A percentile compares a stretch with the other conserved stretches of the same genome.
Evolutionary conservation across 768 basidiomycete genomes (phyloP).

Genomic region (Suillus hirtellus): DNA sequence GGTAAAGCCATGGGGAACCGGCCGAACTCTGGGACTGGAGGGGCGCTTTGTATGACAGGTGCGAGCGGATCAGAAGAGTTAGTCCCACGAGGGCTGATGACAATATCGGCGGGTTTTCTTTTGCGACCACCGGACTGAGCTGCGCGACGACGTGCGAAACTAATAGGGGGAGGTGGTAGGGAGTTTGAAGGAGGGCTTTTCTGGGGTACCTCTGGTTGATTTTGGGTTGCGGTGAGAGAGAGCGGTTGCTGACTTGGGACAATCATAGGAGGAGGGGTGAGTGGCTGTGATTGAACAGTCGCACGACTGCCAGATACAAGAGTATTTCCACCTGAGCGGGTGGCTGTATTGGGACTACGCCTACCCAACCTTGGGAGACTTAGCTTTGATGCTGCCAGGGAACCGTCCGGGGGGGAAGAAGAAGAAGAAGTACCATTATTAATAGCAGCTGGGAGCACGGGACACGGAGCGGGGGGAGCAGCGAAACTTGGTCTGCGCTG

Average conservation of each 20-base stretch:
- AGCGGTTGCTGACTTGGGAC: slow-evolving; percentile 25
- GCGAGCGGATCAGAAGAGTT: slow-evolving; percentile 53
- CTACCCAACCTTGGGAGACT: slow-evolving; percentile 32
- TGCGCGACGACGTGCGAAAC: slow-evolving; percentile 75
- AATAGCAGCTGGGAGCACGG: slow-evolving; percentile 32
- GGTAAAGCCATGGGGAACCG: slow-evolving; percentile 66
- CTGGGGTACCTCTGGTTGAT: slow-evolving; percentile 26
- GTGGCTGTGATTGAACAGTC: slow-evolving; percentile 23
- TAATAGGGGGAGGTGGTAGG: slow-evolving; percentile 70
- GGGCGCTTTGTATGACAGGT: slow-evolving; percentile 76
- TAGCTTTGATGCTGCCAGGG: slow-evolving; percentile 30
- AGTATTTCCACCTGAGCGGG: slow-evolving; percentile 29
- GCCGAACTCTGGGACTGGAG: slow-evolving; percentile 52
- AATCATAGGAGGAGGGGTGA: slow-evolving; percentile 27
- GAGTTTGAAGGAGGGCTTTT: slow-evolving; percentile 34
- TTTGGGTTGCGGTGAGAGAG: slow-evolving; percentile 18
- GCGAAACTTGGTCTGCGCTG: slow-evolving; percentile 65
- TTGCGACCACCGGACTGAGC: slow-evolving; percentile 58
- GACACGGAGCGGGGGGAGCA: slow-evolving; percentile 19
- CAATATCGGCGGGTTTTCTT: slow-evolving; percentile 77
- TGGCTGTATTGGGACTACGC: slow-evolving; percentile 38
- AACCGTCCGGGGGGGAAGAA: slow-evolving; percentile 26
- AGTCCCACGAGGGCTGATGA: slow-evolving; percentile 70
- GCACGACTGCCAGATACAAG: slow-evolving; percentile 26
- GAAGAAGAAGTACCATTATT: slow-evolving; percentile 20